Evolutionary conservation across 1,139 yeast species (phyloP).

Genomic region (Blastobotrys aristatus): DNA sequence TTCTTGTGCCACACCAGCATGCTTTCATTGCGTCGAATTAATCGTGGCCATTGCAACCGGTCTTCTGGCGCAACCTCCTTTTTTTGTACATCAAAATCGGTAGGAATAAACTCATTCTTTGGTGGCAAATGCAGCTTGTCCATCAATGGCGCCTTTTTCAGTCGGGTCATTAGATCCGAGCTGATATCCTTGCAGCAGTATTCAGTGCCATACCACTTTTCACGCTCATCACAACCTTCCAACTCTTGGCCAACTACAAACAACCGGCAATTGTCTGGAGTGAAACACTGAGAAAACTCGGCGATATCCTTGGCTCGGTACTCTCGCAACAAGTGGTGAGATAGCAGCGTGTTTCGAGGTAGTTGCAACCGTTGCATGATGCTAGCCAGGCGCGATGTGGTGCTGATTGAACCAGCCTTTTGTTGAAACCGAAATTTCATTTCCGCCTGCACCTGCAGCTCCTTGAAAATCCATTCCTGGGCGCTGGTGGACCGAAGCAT

Average conservation of each 20-base stretch:
- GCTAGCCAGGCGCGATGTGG: conserved; percentile 50
- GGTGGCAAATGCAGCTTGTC: conserved; percentile 58
- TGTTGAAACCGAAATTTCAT: conserved; percentile 62
- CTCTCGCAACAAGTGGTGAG: conserved; percentile 52
- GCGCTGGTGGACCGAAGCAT: conserved; percentile 54
- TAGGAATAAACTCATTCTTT: conserved; percentile 74
- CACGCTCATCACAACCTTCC: conserved; percentile 42
- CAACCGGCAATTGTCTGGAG: conserved; percentile 56
- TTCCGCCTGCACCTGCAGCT: conserved; percentile 43
- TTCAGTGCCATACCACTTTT: conserved; percentile 90
- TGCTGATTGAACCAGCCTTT: conserved; percentile 56
- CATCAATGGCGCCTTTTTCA: conserved; percentile 35
- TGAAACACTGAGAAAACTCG: conserved; percentile 48
- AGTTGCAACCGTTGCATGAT: conserved; percentile 47
- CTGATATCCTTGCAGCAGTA: conserved; percentile 50
- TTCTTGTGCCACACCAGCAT: conserved; percentile 79
- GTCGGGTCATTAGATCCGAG: conserved; percentile 34
- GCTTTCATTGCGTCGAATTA: conserved; percentile 40
- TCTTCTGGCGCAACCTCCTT: conserved; percentile 33
- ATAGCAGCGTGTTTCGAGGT: conserved; percentile 60
- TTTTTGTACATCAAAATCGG: conserved; percentile 58
- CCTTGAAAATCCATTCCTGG: conserved; percentile 50
- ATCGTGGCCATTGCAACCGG: conserved; percentile 44
- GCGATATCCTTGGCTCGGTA: conserved; percentile 53
- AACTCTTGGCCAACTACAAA: conserved; percentile 43